Evolutionary conservation across 106 monocot genomes (phyloP).

Genomic region (Triglochin maritima): DNA sequence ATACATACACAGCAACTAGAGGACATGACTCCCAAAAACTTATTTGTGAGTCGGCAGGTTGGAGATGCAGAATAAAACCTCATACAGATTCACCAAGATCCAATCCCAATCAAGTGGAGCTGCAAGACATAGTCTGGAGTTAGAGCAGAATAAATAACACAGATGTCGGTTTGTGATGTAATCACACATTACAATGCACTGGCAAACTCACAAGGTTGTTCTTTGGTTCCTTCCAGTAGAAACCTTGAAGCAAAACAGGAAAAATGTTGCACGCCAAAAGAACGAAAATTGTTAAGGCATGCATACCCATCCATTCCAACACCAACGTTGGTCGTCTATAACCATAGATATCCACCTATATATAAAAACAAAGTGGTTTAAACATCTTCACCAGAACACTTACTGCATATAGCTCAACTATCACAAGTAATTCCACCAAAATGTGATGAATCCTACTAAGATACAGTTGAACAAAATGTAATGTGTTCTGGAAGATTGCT

Average conservation of each 20-base stretch:
- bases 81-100: too few species aligned
- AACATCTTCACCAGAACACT: not conserved
- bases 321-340: slow-evolving; percentile 24
- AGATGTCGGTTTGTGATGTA: too few species aligned
- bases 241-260: slow-evolving; percentile 51
- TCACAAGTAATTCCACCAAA: too few species aligned
- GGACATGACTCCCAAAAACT: too few species aligned
- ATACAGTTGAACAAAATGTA: not conserved
- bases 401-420: slow-evolving; percentile 17
- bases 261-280: slow-evolving; percentile 67
- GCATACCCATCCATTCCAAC: slow-evolving; percentile 77
- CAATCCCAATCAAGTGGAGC: too few species aligned
- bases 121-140: too few species aligned
- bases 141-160: too few species aligned
- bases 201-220: slow-evolving; percentile 53
- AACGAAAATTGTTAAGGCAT: slow-evolving; percentile 60
- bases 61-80: too few species aligned
- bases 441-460: not conserved
- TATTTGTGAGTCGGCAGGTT: too few species aligned
- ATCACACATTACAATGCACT: not conserved
- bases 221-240: slow-evolving; percentile 65
- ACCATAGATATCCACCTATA: slow-evolving; percentile 63
- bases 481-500: slow-evolving; percentile 7
- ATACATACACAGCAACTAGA: too few species aligned
- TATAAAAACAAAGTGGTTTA: not conserved